Evolutionary conservation across 371 early-diverging fungal species (phyloP), one percentile per base, ranked within the genome.

Genomic region (Blyttiomyces sp.): DNA sequence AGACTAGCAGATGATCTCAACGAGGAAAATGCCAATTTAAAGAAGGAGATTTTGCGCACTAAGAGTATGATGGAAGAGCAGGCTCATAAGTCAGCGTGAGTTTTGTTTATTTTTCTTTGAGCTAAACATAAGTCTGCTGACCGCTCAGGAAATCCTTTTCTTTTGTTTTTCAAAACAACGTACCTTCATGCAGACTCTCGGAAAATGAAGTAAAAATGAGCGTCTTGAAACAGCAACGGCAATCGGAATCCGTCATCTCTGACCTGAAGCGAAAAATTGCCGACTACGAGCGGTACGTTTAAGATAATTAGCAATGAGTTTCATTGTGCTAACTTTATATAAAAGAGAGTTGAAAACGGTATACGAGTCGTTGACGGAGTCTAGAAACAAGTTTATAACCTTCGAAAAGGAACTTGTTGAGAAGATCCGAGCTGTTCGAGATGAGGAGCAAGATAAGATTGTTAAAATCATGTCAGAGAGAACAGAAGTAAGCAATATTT

Each of bases 1-100:
- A 68, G 68, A 23, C 34, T 43, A 13, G 49, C 66, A 30, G 73
- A 74, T 39, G 63, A 67, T 3, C 54, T 64, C 16, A 57, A 61
- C 3, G 65, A 66, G 45, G 69, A 69, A 34, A 66, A 72, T 39
- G 46, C 55, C 21, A 43, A 27, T 6, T 53, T 70, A 16, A 67
- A 61, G 32, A 69, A 67, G 51, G 75, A 74, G 57, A 35, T 71
- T 23, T 67, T 73, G 43, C 70, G 68, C 54, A 42, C 57, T 11
- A 56, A 63, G 39, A 69, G 65, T 42, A 35, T 24, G 27, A 16
- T 69, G 43, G 70, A 71, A 45, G 71, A 76, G 49, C 49, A 44
- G 9, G 31, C 34, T 21, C 76, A 62, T 39, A 54, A 51, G 16
- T 17, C 56, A 28, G 55, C 49, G 61, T 61, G 24, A 21, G 7